phyloP scores from a whole-genome alignment of 148 eudicot species.

The Simmondsia chinensis region DNA sequence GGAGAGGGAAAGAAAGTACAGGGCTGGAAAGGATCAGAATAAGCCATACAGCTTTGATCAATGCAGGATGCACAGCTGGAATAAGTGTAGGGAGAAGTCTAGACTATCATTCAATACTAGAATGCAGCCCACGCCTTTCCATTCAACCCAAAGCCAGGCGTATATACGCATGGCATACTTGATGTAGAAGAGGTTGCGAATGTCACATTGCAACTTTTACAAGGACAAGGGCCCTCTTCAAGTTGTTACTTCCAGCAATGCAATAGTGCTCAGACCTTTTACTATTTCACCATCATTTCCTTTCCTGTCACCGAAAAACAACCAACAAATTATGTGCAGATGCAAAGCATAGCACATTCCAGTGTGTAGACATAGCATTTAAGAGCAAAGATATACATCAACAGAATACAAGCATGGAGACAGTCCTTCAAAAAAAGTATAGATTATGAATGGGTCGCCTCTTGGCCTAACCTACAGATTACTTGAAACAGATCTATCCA shows the following conservation, averaged over 20 bases:
- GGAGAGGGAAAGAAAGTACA: background rate
- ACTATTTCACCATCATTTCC: conserved; percentile 74
- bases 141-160: conserved; percentile 55
- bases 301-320: conserved; percentile 9
- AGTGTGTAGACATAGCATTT: too few species aligned
- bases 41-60: conserved; percentile 38
- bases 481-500: too few species aligned
- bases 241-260: conserved; percentile 19
- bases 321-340: too few species aligned
- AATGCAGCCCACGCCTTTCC: conserved; percentile 81
- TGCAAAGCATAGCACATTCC: too few species aligned
- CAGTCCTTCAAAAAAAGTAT: too few species aligned
- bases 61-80: conserved; percentile 29
- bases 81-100: conserved; percentile 66
- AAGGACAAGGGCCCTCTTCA: conserved; percentile 87
- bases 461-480: too few species aligned
- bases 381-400: too few species aligned
- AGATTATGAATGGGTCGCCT: too few species aligned
- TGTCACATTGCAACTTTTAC: conserved; percentile 58
- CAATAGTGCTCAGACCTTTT: conserved; percentile 72
- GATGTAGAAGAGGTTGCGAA: conserved; percentile 83
- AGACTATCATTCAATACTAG: conserved; percentile 70
- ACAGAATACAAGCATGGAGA: too few species aligned
- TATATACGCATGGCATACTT: conserved; percentile 17
- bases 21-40: conserved; percentile 50